A percentile compares a stretch with the other conserved stretches of the same genome.
These are phyloP conservation scores for Globisporangium camurandrum DNA, from an alignment of 352 stramenopile genomes.

Conservation along the genomic window DNA sequence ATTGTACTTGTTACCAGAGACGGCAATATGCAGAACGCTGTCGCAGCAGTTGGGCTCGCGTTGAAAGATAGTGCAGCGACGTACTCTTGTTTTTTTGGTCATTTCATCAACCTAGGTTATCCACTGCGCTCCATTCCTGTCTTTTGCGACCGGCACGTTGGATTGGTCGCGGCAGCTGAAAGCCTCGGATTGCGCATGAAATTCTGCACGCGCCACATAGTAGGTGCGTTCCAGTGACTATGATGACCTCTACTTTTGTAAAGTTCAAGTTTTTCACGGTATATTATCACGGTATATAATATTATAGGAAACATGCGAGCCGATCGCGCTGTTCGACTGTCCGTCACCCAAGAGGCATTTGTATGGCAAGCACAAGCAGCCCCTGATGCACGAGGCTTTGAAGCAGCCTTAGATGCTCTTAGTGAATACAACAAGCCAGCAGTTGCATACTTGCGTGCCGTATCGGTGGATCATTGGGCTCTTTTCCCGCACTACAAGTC, in stretches of 20 bases:
- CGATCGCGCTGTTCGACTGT: constrained; percentile 8
- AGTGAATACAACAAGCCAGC: constrained; percentile 3
- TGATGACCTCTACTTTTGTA: too few relatives aligned
- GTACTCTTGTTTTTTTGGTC: constrained; percentile 17
- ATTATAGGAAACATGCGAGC: constrained; percentile 14
- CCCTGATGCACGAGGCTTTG: not conserved
- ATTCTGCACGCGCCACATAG: constrained; percentile 14
- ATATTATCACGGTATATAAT: too few relatives aligned
- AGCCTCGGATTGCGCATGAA: constrained; percentile 7
- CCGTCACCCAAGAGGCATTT: constrained; percentile 10
- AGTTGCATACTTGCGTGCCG: not conserved
- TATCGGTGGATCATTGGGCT: not conserved
- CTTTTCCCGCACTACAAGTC: constrained; percentile 11
- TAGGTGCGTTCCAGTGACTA: constrained; percentile 8
- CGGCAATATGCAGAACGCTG: constrained; percentile 16
- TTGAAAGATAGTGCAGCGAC: constrained; percentile 11
- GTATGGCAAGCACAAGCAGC: constrained; percentile 11
- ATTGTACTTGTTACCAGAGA: constrained; percentile 16
- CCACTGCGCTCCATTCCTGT: constrained; percentile 5
- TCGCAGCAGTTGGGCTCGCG: constrained; percentile 12
- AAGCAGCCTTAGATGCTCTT: not conserved
- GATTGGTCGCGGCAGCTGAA: constrained; percentile 4
- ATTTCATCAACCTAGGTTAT: constrained; percentile 6
- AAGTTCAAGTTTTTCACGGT: too few relatives aligned
- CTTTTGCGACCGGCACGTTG: constrained; percentile 15